A percentile compares a stretch with the other conserved stretches of the same genome.
phyloP scores from a whole-genome alignment of 768 basidiomycete species.

The Mycena epipterygia region DNA sequence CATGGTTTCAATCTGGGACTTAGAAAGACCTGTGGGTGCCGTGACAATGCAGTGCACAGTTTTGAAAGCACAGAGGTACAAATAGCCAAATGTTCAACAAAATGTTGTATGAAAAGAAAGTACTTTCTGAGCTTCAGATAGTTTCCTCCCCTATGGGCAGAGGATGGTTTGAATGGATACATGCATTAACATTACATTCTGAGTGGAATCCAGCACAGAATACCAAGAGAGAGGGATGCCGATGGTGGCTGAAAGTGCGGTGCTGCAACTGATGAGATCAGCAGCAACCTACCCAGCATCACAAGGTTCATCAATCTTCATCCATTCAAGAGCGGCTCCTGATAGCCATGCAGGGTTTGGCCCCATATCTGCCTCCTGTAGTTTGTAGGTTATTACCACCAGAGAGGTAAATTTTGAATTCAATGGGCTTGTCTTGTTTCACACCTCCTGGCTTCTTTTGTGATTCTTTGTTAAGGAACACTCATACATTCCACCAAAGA shows the following conservation, averaged over 20 bases:
- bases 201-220: background rate
- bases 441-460: background rate
- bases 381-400: background rate
- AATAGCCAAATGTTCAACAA: too few relatives aligned
- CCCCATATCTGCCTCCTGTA: background rate
- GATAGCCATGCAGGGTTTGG: background rate
- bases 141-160: too few relatives aligned
- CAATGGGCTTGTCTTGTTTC: background rate
- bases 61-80: too few relatives aligned
- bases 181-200: background rate
- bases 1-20: too few relatives aligned
- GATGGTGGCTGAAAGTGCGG: conserved; percentile 1
- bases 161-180: too few relatives aligned
- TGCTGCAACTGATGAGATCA: too few relatives aligned
- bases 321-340: background rate
- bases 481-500: background rate
- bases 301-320: background rate
- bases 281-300: background rate
- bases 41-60: too few relatives aligned
- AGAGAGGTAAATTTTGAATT: background rate
- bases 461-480: background rate
- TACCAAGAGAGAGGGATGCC: background rate
- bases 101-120: too few relatives aligned
- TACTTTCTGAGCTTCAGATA: too few relatives aligned
- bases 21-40: too few relatives aligned